phyloP scores from a whole-genome alignment of 495 filamentous ascomycete genomes.

The Paragyromitra xinjiangensis region DNA sequence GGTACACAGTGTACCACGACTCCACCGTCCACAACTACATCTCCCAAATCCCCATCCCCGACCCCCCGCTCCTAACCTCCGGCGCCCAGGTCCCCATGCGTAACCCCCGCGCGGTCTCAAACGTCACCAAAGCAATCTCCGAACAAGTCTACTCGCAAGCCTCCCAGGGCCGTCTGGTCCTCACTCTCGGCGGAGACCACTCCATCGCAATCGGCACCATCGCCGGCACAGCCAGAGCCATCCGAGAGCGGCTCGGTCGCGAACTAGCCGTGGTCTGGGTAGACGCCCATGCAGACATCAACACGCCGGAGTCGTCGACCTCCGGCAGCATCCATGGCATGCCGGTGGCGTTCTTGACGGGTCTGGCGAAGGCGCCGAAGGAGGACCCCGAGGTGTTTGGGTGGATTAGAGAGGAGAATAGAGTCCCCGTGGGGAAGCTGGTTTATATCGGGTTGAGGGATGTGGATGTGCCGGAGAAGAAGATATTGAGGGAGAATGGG shows the following conservation, averaged over 20 bases:
- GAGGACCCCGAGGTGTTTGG: conserved; percentile 82
- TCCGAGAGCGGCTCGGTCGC: conserved; percentile 75
- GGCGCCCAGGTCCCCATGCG: conserved; percentile 71
- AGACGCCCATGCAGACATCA: conserved; percentile 97
- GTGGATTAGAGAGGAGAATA: conserved; percentile 76
- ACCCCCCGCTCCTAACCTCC: conserved; percentile 76
- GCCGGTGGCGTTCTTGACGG: conserved; percentile 92
- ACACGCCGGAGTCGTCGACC: conserved; percentile 86
- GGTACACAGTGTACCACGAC: conserved; percentile 87
- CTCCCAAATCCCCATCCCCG: conserved; percentile 73
- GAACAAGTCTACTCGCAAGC: conserved; percentile 89
- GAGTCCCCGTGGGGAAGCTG: conserved; percentile 78
- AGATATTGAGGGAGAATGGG: conserved; percentile 81
- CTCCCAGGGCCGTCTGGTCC: conserved; percentile 80
- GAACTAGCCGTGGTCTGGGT: conserved; percentile 98
- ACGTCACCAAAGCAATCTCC: conserved; percentile 79
- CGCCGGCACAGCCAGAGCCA: conserved; percentile 82
- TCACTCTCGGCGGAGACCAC: conserved; percentile 96
- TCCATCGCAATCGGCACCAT: conserved; percentile 95
- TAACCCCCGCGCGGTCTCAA: conserved; percentile 84
- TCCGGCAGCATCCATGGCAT: conserved; percentile 98
- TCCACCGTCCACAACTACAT: conserved; percentile 82
- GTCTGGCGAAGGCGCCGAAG: conserved; percentile 68
- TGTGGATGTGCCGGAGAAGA: conserved; percentile 91
- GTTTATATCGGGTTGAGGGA: conserved; percentile 97